A percentile compares a stretch with the other conserved stretches of the same genome.
phyloP scores from a whole-genome alignment of 2,329 filamentous ascomycete species.

The Ilyonectria robusta region DNA sequence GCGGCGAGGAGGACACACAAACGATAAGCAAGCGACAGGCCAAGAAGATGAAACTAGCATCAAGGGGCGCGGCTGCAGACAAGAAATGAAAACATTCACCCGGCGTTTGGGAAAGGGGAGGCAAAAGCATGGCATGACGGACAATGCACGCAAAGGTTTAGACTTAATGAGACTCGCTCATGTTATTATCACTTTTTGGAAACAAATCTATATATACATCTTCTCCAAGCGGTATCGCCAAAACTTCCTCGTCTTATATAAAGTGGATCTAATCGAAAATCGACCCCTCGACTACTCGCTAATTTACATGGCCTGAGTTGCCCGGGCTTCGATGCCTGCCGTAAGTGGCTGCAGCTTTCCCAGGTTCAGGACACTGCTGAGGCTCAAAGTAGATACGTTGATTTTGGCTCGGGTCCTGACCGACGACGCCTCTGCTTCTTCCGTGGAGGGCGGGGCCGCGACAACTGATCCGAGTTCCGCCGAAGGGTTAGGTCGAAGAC shows the following conservation, averaged over 20 bases:
- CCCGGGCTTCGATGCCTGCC: conserved; percentile 34
- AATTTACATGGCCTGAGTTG: conserved; percentile 25
- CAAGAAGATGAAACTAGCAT: conserved; percentile 70
- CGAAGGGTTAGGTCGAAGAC: conserved; percentile 34
- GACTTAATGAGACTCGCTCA: conserved; percentile 39
- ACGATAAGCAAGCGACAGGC: conserved; percentile 68
- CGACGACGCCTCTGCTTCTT: conserved; percentile 32
- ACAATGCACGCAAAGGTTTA: conserved; percentile 30
- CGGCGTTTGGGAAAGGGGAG: conserved; percentile 29
- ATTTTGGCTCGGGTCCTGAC: conserved; percentile 44
- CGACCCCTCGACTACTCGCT: conserved; percentile 18
- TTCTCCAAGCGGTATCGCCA: conserved; percentile 23
- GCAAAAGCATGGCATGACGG: conserved; percentile 37
- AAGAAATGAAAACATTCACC: conserved; percentile 36
- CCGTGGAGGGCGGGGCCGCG: conserved; percentile 16
- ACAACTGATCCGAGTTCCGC: conserved; percentile 20
- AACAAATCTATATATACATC: conserved; percentile 29
- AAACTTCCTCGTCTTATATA: conserved; percentile 7
- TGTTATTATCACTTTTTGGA: conserved; percentile 32
- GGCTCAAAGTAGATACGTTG: conserved; percentile 57
- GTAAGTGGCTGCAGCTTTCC: conserved; percentile 55
- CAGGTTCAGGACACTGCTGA: conserved; percentile 61
- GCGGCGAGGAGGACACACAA: conserved; percentile 53
- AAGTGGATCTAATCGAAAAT: background rate
- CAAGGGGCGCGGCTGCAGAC: conserved; percentile 53